A percentile compares a stretch with the other conserved stretches of the same genome.
Evolutionary conservation across 2,329 filamentous ascomycete genomes (phyloP).

Genomic region (Ophiostoma sp.): DNA sequence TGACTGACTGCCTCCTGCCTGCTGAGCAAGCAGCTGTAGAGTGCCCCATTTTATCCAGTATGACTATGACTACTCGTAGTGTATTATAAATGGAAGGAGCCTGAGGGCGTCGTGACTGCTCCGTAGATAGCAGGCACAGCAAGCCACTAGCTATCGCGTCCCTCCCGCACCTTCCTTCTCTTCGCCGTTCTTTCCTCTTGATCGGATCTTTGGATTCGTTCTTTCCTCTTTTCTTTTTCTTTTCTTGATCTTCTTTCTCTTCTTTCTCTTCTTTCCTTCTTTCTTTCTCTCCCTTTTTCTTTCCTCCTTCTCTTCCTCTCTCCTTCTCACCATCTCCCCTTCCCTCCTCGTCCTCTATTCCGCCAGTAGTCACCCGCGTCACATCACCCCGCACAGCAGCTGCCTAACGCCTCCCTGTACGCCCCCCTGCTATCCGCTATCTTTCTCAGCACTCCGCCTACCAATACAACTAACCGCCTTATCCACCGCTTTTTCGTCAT

Average conservation of each 20-base stretch:
- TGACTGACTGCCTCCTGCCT: slow-evolving; percentile 10
- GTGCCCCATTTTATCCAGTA: not conserved
- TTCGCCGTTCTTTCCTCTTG: not conserved
- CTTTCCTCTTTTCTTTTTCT: not conserved
- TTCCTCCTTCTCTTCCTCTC: not conserved
- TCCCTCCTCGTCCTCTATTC: not conserved
- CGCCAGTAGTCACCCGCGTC: slow-evolving; percentile 1
- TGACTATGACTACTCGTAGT: too few relatives aligned
- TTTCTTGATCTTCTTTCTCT: not conserved
- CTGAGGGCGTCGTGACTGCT: slow-evolving; percentile 5
- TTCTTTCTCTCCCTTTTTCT: not conserved
- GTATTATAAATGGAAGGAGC: not conserved
- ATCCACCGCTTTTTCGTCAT: slow-evolving; percentile 16
- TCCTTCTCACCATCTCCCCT: not conserved
- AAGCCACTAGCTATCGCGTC: slow-evolving; percentile 4
- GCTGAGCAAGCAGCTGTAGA: slow-evolving; percentile 6
- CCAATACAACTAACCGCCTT: slow-evolving; percentile 10
- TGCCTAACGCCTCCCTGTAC: slow-evolving; percentile 12
- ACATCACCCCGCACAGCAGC: slow-evolving; percentile 16
- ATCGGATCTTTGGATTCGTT: not conserved
- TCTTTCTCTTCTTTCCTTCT: not conserved
- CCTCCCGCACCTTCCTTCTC: not conserved
- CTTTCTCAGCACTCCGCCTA: not conserved
- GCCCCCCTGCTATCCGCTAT: slow-evolving; percentile 10
- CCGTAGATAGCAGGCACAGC: slow-evolving; percentile 2